Percentiles rank a stretch among this genome's conserved stretches.
Conservation (phyloP, 192 early-diverging fungal genomes). For the Linnemannia schmuckeri region DNA sequence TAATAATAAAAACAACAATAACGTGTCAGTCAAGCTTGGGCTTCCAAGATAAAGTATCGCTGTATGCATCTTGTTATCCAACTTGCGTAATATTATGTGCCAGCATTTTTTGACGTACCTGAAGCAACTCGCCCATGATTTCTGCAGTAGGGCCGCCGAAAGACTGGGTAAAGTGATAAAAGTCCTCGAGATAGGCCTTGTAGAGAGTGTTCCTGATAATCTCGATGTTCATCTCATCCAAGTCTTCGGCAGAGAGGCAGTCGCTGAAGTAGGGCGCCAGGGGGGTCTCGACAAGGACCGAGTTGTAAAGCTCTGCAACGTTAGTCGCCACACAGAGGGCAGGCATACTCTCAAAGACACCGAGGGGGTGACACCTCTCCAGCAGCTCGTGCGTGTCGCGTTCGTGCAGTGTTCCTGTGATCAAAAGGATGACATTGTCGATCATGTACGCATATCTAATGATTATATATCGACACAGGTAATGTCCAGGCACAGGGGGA, state of each 20-base stretch:
- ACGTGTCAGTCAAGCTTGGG: neutral
- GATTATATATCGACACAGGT: conserved; percentile 52
- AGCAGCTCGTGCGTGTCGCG: conserved; percentile 97
- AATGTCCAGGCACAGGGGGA: neutral
- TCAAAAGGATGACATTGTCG: conserved; percentile 98
- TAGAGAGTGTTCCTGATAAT: conserved; percentile 99
- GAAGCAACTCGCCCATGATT: conserved; percentile 93
- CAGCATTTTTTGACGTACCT: conserved; percentile 59
- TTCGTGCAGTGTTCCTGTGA: conserved; percentile 98
- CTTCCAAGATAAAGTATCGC: neutral
- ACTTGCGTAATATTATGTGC: no score
- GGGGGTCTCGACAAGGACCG: conserved; percentile 97
- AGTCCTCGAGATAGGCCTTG: conserved; percentile 99
- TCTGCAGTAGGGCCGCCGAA: conserved; percentile 90
- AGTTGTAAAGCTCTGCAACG: conserved; percentile 94
- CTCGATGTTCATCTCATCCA: conserved; percentile 99
- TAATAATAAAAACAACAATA: neutral
- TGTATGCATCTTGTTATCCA: neutral
- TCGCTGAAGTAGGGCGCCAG: conserved; percentile 97
- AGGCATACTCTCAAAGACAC: conserved; percentile 98
- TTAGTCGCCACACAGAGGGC: conserved; percentile 98
- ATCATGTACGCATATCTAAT: conserved; percentile 98
- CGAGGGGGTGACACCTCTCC: conserved; percentile 97
- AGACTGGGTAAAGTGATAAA: conserved; percentile 81
- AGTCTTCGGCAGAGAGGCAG: conserved; percentile 95